phyloP scores from a whole-genome alignment of 208 protist species.

The Endotrypanum monterogeii region DNA sequence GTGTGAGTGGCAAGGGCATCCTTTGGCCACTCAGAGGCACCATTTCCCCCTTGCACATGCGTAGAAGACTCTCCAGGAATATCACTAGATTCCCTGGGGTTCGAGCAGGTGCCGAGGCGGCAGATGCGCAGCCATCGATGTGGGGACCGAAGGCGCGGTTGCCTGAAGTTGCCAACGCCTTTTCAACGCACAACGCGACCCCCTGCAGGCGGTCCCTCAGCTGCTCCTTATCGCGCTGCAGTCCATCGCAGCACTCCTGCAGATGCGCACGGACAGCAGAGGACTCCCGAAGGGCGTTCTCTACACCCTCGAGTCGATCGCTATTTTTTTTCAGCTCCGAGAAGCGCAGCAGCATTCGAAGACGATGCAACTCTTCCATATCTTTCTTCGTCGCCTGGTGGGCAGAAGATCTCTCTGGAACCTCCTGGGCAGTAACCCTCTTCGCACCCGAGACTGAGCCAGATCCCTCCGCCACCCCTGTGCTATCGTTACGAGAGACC shows the following conservation, averaged over 20 bases:
- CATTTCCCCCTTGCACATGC: neutral
- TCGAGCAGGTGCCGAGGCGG: neutral
- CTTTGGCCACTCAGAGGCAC: neutral
- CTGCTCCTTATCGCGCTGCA: constrained; percentile 1
- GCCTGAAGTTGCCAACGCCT: neutral
- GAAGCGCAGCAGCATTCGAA: constrained; percentile 74
- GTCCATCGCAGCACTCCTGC: constrained; percentile 16
- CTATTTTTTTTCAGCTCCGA: constrained; percentile 80
- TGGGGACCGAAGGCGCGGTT: neutral
- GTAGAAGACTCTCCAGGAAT: neutral
- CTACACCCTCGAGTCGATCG: constrained; percentile 36
- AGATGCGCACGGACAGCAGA: constrained; percentile 10
- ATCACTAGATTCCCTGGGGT: neutral
- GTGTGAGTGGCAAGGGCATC: neutral
- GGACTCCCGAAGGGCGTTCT: constrained; percentile 20
- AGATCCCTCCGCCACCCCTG: neutral
- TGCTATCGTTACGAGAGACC: neutral
- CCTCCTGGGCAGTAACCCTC: neutral
- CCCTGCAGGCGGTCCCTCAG: neutral
- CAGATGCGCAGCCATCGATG: neutral
- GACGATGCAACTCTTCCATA: constrained; percentile 46
- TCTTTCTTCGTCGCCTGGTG: neutral
- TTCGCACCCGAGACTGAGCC: neutral
- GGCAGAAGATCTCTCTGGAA: neutral
- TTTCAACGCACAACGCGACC: constrained; percentile 12